A percentile compares a stretch with the other conserved stretches of the same genome.
phyloP scores from a whole-genome alignment of 2,329 filamentous ascomycete species.

The Metarhizium guizhouense region DNA sequence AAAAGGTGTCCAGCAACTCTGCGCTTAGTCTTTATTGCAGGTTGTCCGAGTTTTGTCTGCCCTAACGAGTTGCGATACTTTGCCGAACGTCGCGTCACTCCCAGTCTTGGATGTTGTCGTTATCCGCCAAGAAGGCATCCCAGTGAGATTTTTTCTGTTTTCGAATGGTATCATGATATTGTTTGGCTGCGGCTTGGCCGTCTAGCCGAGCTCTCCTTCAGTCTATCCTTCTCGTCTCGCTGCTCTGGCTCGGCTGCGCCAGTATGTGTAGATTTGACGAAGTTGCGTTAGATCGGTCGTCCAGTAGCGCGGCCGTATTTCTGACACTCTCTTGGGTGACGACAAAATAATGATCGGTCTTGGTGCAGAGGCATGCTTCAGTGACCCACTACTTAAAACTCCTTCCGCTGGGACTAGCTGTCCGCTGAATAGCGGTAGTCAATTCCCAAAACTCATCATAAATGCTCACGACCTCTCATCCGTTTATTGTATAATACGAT shows the following conservation, averaged over 20 bases:
- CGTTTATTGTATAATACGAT: too few species aligned
- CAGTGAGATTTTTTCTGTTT: conserved; percentile 9
- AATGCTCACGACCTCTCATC: too few species aligned
- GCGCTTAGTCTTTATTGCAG: conserved; percentile 9
- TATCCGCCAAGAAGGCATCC: conserved; percentile 2
- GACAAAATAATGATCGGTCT: too few species aligned
- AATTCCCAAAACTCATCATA: too few species aligned
- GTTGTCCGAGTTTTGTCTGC: conserved; percentile 11
- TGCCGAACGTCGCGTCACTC: conserved; percentile 5
- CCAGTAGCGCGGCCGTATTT: conserved; percentile 20
- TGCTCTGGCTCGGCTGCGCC: conserved; percentile 17
- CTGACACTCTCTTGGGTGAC: too few species aligned
- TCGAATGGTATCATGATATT: conserved; percentile 17
- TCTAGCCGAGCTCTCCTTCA: conserved; percentile 11
- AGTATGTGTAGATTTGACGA: conserved; percentile 17
- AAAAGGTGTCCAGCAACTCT: conserved; percentile 13
- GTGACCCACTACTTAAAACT: too few species aligned
- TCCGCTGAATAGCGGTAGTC: too few species aligned
- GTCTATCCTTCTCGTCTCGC: conserved; percentile 8
- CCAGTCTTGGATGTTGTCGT: conserved; percentile 5
- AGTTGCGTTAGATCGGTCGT: conserved; percentile 18
- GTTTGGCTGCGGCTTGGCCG: conserved; percentile 12
- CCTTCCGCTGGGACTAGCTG: too few species aligned
- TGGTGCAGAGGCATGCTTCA: too few species aligned
- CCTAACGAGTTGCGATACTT: background rate